Evolutionary conservation across 768 basidiomycete genomes (phyloP), one percentile per base, ranked within the genome.

Genomic region (Pilatotrama ljubarskyi): DNA sequence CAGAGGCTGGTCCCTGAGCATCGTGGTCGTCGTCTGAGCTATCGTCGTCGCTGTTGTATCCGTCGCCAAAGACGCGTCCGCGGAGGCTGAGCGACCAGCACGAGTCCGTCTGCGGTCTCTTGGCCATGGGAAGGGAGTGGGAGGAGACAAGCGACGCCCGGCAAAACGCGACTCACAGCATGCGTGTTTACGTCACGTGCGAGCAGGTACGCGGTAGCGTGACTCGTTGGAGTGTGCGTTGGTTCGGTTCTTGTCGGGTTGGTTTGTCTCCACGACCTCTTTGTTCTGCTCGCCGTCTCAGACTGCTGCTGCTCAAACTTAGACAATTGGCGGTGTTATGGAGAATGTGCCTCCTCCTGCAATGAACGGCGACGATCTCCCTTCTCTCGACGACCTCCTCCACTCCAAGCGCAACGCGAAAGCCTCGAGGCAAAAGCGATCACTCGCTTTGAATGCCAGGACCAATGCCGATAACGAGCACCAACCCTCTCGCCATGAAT

Each of bases 61-160:
- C 64, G 36, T 69, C 64, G 22, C 55, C 61, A 32, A 41, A 3
- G 15, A 11, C 43, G 24, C 25, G 43, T 36, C 44, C 35, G 44
- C 74, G 68, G 50, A 68, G 64, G 36, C 62, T 70, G 59, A 69
- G 72, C 9, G 72, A 66, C 76, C 76, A 77, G 53, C 55, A 40
- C 38, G 62, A 68, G 51, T 42, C 49, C 9, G 59, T 26, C 29
- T 42, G 32, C 13, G 51, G 22, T 25, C 17, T 58, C 26, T 29
- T 37, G 24, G 56, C 18, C 47, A 59, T 55, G 25, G 52, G 26
- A 24, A 9, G 55, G 9, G 41, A 14, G 46, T 29, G 52, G 36
- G 25, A 15, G 38, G 17, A 29, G 26, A 36, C 20, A 32, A 40
- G 15, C 32, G 37, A 14, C n/a, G 18, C 36, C 35, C 44, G 58